Evolutionary conservation across 2,329 filamentous ascomycete species (phyloP).

Genomic region (Talaromyces pinophilus): DNA sequence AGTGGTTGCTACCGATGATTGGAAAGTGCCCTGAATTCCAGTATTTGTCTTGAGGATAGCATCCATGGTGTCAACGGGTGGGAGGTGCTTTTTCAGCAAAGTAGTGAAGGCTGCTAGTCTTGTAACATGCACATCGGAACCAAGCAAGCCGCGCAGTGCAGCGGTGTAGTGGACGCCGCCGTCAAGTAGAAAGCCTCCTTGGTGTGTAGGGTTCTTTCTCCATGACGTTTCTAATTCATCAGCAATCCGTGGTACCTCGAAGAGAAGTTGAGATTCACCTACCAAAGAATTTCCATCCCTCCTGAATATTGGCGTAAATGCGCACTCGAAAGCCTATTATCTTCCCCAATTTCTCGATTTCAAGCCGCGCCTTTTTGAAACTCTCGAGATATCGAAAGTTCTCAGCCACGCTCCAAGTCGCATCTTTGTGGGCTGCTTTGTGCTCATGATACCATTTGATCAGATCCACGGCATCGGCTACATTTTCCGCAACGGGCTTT

Average conservation of each 20-base stretch:
- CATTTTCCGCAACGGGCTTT: conserved; percentile 59
- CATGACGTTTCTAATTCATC: conserved; percentile 51
- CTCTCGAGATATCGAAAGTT: conserved; percentile 58
- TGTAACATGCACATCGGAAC: conserved; percentile 45
- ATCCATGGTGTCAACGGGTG: conserved; percentile 60
- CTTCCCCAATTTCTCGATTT: conserved; percentile 51
- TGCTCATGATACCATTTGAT: conserved; percentile 53
- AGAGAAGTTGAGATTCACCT: conserved; percentile 25
- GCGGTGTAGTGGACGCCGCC: conserved; percentile 60
- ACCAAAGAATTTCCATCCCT: conserved; percentile 58
- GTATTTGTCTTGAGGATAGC: conserved; percentile 51
- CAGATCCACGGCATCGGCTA: conserved; percentile 53
- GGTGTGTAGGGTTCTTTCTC: conserved; percentile 58
- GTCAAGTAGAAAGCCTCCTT: conserved; percentile 62
- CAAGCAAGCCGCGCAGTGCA: conserved; percentile 53
- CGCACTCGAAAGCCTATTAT: conserved; percentile 54
- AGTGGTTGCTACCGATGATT: conserved; percentile 55
- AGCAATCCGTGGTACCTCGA: background rate
- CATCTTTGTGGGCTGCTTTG: conserved; percentile 35
- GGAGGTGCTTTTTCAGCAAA: conserved; percentile 54
- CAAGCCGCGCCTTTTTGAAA: conserved; percentile 49
- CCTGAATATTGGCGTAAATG: conserved; percentile 47
- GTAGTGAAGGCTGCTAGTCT: conserved; percentile 53
- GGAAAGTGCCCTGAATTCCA: conserved; percentile 53
- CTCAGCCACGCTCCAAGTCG: conserved; percentile 56